Conservation (phyloP, 1,139 yeast genomes). For the Yamadazyma dushanensis region DNA sequence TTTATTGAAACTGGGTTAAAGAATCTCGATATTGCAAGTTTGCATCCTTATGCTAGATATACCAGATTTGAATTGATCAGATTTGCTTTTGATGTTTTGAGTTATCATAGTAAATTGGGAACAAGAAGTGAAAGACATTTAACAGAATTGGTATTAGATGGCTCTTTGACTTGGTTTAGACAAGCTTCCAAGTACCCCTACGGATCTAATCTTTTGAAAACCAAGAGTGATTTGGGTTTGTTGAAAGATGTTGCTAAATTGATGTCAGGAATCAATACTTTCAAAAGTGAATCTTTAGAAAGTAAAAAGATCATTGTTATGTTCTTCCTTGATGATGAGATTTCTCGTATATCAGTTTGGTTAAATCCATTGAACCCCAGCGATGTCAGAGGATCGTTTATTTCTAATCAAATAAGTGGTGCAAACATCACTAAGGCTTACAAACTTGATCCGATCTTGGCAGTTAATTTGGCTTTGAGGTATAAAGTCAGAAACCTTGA, state of each 20-base stretch:
- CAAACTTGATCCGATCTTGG: slow-evolving; percentile 67
- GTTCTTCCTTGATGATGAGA: slow-evolving; percentile 74
- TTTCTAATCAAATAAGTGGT: slow-evolving; percentile 32
- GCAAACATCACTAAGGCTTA: slow-evolving; percentile 55
- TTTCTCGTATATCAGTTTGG: slow-evolving; percentile 76
- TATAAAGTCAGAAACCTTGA: slow-evolving; percentile 46
- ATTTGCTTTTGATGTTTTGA: slow-evolving; percentile 66
- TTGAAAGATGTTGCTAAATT: slow-evolving; percentile 53
- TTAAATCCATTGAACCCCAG: slow-evolving; percentile 61
- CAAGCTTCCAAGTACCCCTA: slow-evolving; percentile 69
- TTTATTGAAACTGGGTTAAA: slow-evolving; percentile 59
- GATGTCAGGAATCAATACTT: slow-evolving; percentile 23
- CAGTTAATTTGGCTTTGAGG: slow-evolving; percentile 68
- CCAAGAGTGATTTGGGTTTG: slow-evolving; percentile 65
- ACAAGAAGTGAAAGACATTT: slow-evolving; percentile 48
- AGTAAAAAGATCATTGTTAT: slow-evolving; percentile 53
- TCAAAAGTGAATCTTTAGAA: slow-evolving; percentile 27
- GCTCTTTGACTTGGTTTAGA: slow-evolving; percentile 78
- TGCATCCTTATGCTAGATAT: slow-evolving; percentile 79
- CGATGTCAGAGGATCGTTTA: slow-evolving; percentile 39
- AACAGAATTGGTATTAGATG: slow-evolving; percentile 57
- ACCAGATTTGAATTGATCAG: slow-evolving; percentile 72
- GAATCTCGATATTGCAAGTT: slow-evolving; percentile 59
- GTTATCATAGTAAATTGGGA: slow-evolving; percentile 50
- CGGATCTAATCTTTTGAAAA: slow-evolving; percentile 77